A percentile compares a stretch with the other conserved stretches of the same genome.
Evolutionary conservation across 164 flowering plant genomes (phyloP).

Genomic region (Berberis vulgaris): DNA sequence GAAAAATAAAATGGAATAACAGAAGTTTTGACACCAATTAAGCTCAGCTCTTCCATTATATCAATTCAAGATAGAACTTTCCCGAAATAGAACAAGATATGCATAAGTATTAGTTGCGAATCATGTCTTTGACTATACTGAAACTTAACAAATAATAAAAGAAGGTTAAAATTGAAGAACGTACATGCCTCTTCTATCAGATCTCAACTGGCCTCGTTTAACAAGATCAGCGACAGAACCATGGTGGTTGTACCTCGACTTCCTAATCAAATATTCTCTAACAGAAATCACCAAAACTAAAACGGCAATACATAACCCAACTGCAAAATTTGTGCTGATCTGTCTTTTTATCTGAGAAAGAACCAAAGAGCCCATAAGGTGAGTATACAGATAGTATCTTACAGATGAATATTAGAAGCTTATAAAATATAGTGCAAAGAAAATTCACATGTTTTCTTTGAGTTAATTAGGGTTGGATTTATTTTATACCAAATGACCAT

Average conservation of each 20-base stretch:
- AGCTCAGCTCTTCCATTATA: too few species aligned
- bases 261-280: constrained; percentile 37
- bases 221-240: constrained; percentile 97
- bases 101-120: too few species aligned
- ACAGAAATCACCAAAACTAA: constrained; percentile 37
- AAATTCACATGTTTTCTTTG: background rate
- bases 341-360: constrained; percentile 38
- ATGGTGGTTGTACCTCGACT: constrained; percentile 34
- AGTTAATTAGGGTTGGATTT: background rate
- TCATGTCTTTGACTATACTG: too few species aligned
- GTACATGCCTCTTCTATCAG: constrained; percentile 99
- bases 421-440: background rate
- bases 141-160: too few species aligned
- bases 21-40: background rate
- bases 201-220: constrained; percentile 87
- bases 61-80: too few species aligned
- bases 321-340: constrained; percentile 24
- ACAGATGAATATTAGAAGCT: background rate
- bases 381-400: background rate
- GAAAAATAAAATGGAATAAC: background rate
- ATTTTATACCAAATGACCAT: background rate
- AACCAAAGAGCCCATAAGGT: constrained; percentile 4
- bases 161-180: constrained; percentile 22
- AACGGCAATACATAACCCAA: constrained; percentile 41
- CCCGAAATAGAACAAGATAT: too few species aligned